phyloP scores from a whole-genome alignment of 2,329 filamentous ascomycete genomes.

The Sporothrix humicola region DNA sequence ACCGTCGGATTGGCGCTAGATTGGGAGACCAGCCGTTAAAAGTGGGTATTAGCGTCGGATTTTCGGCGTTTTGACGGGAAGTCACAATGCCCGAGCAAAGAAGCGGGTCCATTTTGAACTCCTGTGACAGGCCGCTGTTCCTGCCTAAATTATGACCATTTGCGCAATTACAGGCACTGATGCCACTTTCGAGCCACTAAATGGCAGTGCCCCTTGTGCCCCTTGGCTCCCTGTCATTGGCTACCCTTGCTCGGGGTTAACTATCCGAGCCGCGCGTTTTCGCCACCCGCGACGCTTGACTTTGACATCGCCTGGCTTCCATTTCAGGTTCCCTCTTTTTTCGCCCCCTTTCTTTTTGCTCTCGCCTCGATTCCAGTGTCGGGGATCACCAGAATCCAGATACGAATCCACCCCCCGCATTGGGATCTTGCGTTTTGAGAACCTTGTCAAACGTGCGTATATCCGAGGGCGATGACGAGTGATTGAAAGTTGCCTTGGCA shows the following conservation, averaged over 20 bases:
- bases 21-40: neutral
- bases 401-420: neutral
- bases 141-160: conserved; percentile 20
- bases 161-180: neutral
- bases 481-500: neutral
- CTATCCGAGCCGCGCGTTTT: conserved; percentile 30
- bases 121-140: neutral
- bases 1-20: conserved; percentile 1
- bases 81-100: conserved; percentile 29
- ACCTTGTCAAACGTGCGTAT: conserved; percentile 6
- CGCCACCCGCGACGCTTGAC: conserved; percentile 19
- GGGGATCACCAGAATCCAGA: neutral
- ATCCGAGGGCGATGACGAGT: conserved; percentile 16
- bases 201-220: neutral
- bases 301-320: neutral
- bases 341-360: neutral
- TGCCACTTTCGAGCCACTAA: conserved; percentile 18
- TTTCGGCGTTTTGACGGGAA: conserved; percentile 31
- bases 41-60: conserved; percentile 27
- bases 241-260: conserved; percentile 29
- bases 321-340: conserved; percentile 6
- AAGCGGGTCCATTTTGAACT: conserved; percentile 4
- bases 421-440: neutral
- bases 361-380: neutral
- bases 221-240: neutral